A percentile compares a stretch with the other conserved stretches of the same genome.
phyloP scores from a whole-genome alignment of 495 filamentous ascomycete species.

The Hyaloscypha variabilis region DNA sequence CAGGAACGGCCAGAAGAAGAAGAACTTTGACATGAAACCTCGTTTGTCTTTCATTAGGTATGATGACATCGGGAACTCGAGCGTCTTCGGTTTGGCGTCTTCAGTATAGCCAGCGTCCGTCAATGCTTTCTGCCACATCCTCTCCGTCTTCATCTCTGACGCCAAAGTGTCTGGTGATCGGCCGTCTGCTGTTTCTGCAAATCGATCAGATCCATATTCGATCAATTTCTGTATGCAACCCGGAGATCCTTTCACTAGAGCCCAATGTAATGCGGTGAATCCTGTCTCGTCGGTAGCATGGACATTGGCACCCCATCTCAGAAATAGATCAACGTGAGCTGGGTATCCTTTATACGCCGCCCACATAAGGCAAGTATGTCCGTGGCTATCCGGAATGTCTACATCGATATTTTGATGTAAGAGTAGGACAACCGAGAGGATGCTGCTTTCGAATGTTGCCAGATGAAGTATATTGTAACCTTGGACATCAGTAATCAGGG shows the following conservation, averaged over 20 bases:
- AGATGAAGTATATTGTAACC: conserved; percentile 97
- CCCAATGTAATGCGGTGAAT: conserved; percentile 95
- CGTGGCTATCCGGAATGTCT: conserved; percentile 83
- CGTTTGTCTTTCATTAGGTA: conserved; percentile 71
- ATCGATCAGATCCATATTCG: conserved; percentile 92
- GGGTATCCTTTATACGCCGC: conserved; percentile 96
- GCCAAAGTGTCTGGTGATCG: conserved; percentile 86
- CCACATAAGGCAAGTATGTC: conserved; percentile 97
- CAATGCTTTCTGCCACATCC: conserved; percentile 82
- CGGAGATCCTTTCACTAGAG: conserved; percentile 85
- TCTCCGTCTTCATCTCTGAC: conserved; percentile 82
- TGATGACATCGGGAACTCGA: conserved; percentile 57
- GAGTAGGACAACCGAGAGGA: conserved; percentile 82
- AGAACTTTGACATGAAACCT: conserved; percentile 77
- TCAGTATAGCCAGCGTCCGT: conserved; percentile 82
- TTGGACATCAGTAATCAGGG: conserved; percentile 84
- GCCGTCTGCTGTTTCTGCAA: conserved; percentile 80
- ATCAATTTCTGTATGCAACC: conserved; percentile 87
- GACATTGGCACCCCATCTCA: conserved; percentile 94
- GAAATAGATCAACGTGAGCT: conserved; percentile 85
- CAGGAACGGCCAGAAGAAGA: conserved; percentile 87
- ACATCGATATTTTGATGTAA: conserved; percentile 93
- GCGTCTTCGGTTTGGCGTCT: conserved; percentile 68
- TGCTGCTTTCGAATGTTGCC: conserved; percentile 94
- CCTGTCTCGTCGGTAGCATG: conserved; percentile 88